phyloP scores from a whole-genome alignment of 495 filamentous ascomycete species.

The Podospora anserina region DNA sequence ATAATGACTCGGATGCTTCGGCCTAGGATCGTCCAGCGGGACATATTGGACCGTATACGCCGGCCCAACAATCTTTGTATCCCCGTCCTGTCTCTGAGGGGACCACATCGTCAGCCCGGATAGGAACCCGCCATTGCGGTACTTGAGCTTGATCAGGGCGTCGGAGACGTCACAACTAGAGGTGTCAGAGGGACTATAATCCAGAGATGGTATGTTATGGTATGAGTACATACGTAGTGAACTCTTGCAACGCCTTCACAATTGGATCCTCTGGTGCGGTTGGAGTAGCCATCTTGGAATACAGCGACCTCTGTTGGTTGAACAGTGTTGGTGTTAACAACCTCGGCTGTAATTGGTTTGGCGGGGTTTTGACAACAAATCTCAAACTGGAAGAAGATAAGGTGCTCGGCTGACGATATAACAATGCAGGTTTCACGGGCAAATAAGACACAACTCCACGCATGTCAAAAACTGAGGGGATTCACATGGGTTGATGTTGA shows the following conservation, averaged over 20 bases:
- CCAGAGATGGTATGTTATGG: not conserved
- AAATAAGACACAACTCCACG: not conserved
- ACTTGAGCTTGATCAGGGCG: slow-evolving; percentile 48
- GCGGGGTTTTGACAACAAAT: not conserved
- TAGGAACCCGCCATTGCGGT: slow-evolving; percentile 55
- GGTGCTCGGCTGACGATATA: not conserved
- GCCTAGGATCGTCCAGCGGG: slow-evolving; percentile 42
- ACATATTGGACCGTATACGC: slow-evolving; percentile 58
- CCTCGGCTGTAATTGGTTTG: slow-evolving; percentile 16
- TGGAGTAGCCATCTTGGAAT: slow-evolving; percentile 19
- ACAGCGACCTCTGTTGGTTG: not conserved
- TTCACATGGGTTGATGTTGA: not conserved
- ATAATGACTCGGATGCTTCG: slow-evolving; percentile 48
- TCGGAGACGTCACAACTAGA: slow-evolving; percentile 47
- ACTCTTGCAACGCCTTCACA: slow-evolving; percentile 38
- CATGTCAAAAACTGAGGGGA: not conserved
- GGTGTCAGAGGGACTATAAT: not conserved
- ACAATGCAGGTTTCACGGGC: not conserved
- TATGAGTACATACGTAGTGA: slow-evolving; percentile 39
- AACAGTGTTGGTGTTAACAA: not conserved
- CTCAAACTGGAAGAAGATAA: not conserved
- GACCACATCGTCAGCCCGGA: slow-evolving; percentile 58
- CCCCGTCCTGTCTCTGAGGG: slow-evolving; percentile 47
- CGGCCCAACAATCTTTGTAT: slow-evolving; percentile 55
- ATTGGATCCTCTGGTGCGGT: slow-evolving; percentile 34